Conservation (phyloP, 2,329 filamentous ascomycete species). For the Fusarium oxysporum region DNA sequence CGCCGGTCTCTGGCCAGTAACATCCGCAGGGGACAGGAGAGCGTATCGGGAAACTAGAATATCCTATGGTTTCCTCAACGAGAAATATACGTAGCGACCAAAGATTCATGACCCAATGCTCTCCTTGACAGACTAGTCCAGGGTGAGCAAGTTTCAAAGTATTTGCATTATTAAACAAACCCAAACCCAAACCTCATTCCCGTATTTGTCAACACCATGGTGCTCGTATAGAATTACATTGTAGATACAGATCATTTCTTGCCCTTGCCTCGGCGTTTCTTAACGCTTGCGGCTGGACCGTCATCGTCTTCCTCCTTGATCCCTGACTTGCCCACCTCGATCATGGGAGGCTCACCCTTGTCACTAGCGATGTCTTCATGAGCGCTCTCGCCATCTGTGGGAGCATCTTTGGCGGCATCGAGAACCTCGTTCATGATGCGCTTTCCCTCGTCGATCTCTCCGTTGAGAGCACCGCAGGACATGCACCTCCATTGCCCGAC, state of each 20-base stretch:
- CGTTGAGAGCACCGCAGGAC: slow-evolving; percentile 85
- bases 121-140: neutral
- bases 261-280: slow-evolving; percentile 42
- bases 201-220: slow-evolving; percentile 7
- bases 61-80: neutral
- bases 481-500: slow-evolving; percentile 90
- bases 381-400: slow-evolving; percentile 24
- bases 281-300: slow-evolving; percentile 38
- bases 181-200: slow-evolving; percentile 2
- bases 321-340: slow-evolving; percentile 27
- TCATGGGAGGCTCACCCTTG: slow-evolving; percentile 1
- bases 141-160: neutral
- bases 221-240: slow-evolving; percentile 26
- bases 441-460: slow-evolving; percentile 80
- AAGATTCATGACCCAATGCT: neutral
- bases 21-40: neutral
- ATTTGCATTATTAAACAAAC: slow-evolving; percentile 6
- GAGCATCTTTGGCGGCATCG: slow-evolving; percentile 39
- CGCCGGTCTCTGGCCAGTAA: neutral
- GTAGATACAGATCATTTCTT: slow-evolving; percentile 40
- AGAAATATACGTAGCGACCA: neutral
- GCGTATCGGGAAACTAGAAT: neutral
- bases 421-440: slow-evolving; percentile 77
- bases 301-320: slow-evolving; percentile 34
- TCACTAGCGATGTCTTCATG: slow-evolving; percentile 8